phyloP scores from a whole-genome alignment of 2,329 filamentous ascomycete species.

The Tolypocladium sp. region DNA sequence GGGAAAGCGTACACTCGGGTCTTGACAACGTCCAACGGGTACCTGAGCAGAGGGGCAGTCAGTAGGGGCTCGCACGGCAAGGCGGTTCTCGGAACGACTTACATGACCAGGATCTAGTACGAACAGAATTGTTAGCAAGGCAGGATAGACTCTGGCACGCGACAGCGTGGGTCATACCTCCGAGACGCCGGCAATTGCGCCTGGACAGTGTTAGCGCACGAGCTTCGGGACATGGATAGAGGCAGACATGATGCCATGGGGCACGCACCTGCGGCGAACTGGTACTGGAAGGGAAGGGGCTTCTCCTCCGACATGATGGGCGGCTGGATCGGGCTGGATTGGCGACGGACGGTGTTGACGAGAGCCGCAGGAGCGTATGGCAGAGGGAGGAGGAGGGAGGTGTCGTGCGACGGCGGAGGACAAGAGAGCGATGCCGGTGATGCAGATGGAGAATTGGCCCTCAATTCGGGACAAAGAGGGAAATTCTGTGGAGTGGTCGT shows the following conservation, averaged over 20 bases:
- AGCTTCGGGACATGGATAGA: neutral
- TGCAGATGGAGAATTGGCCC: neutral
- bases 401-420: neutral
- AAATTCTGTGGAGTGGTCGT: neutral
- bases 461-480: neutral
- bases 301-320: conserved; percentile 56
- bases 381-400: neutral
- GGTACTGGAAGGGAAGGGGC: conserved; percentile 86
- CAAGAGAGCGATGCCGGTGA: neutral
- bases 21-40: conserved; percentile 97
- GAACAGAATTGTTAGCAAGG: neutral
- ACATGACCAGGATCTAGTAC: conserved; percentile 78
- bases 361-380: neutral
- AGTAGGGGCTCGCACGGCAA: conserved; percentile 4
- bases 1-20: conserved; percentile 71
- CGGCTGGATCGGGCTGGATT: conserved; percentile 10
- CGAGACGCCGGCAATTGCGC: conserved; percentile 93
- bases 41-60: conserved; percentile 49
- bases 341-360: conserved; percentile 7
- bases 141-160: neutral
- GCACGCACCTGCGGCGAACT: conserved; percentile 77
- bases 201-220: conserved; percentile 27
- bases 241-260: neutral
- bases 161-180: conserved; percentile 50
- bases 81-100: conserved; percentile 18